Base-by-base conservation (phyloP, 2,329 filamentous ascomycete species). In the Fusarium sp. region DNA sequence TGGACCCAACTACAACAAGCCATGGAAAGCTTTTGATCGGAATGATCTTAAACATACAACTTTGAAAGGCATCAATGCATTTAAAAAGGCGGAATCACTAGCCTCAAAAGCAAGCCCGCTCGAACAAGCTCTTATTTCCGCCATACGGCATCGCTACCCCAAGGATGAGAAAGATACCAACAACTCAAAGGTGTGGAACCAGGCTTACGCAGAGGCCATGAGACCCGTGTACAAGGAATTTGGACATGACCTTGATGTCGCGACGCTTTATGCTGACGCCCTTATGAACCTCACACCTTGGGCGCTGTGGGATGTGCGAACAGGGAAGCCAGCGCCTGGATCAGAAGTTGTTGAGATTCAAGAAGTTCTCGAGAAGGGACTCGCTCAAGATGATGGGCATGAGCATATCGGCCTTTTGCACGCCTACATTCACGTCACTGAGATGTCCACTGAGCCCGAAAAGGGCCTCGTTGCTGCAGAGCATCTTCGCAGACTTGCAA, bases 381-480 rank as follows among this genome's bases (percentile, higher is more conserved):
- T 95, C 20, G 81, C 83, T 5, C 74, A 75, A 3, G 63, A 73
- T 0, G 76, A 73, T 7, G 80, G 81, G 1, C 77, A 82, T 6
- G 72, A 81, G 9, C 92, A 96, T 73, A 90, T 92, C 0, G 92
- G 92, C 0, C 78, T 94, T 1, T 82, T 94, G 8, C 92, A 95
- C 77, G 80, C 93, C 32, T 94, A 94, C 77, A 92, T 94, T 42
- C 91, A 94, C 72, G 85, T 93, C 6, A 91, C 93, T 84, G 92
- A 94, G 75, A 93, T 93, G 91, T 93, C 91, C 0, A 59, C 56
- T 2, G 70, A 75, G 24, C 91, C 91, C 0, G 91, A 92, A 74
- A 76, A 79, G 5, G 91, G 89, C 0, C 76, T 92, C 3, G 79
- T 85, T 1, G 82, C 85, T 0, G 90, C 90, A 6, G 87, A 93